A percentile compares a stretch with the other conserved stretches of the same genome.
Evolutionary conservation across 2,329 filamentous ascomycete species (phyloP).

Genomic region (Aspergillus pseudoglaucus): DNA sequence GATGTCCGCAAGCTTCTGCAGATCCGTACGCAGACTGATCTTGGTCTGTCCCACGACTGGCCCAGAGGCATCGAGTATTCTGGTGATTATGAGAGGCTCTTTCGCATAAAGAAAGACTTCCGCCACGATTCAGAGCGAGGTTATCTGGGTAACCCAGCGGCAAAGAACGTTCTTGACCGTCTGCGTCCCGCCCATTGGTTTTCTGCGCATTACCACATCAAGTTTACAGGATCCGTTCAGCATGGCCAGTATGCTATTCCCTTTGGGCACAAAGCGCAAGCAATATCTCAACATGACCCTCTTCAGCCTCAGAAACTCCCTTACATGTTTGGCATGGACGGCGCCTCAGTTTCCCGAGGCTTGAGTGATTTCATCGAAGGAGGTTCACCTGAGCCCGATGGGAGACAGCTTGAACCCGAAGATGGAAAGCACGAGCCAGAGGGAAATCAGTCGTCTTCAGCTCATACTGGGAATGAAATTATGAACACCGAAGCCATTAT

Average conservation of each 20-base stretch:
- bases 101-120: constrained; percentile 67
- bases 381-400: neutral
- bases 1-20: constrained; percentile 87
- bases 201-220: constrained; percentile 85
- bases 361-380: constrained; percentile 7
- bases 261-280: constrained; percentile 1
- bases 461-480: neutral
- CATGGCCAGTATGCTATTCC: constrained; percentile 33
- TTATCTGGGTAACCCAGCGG: constrained; percentile 71
- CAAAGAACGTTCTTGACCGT: constrained; percentile 71
- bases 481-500: neutral
- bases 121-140: constrained; percentile 68
- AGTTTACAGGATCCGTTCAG: constrained; percentile 62
- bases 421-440: constrained; percentile 6
- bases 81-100: constrained; percentile 64
- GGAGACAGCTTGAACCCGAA: neutral
- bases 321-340: constrained; percentile 15
- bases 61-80: constrained; percentile 73
- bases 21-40: constrained; percentile 77
- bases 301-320: neutral
- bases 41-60: constrained; percentile 95
- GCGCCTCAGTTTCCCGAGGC: constrained; percentile 5
- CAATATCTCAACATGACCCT: neutral
- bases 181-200: constrained; percentile 86
- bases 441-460: neutral